phyloP scores from a whole-genome alignment of 2,329 filamentous ascomycete genomes.

The Akanthomyces dipterigenus region DNA sequence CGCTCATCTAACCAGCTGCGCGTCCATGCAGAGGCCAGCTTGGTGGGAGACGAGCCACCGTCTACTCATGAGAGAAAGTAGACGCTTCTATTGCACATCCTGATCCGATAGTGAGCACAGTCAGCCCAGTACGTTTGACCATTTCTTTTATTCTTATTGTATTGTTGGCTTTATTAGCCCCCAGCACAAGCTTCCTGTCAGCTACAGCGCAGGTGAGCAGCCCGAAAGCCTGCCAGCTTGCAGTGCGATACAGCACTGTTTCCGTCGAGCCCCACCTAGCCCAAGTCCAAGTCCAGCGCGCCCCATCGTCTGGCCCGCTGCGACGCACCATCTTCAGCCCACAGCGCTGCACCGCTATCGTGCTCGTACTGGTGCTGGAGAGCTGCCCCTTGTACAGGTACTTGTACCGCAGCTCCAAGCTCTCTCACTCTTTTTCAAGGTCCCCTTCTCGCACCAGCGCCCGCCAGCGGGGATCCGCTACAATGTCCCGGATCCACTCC shows the following conservation, averaged over 20 bases:
- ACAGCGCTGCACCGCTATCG: background rate
- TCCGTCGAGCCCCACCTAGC: background rate
- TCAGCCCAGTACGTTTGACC: background rate
- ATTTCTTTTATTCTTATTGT: background rate
- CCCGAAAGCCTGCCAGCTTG: background rate
- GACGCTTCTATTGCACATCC: background rate
- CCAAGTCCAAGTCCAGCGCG: background rate
- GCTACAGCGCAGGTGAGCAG: background rate
- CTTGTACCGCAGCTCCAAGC: background rate
- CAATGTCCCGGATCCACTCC: constrained; percentile 4
- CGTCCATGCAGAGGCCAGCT: background rate
- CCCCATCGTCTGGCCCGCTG: background rate
- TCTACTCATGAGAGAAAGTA: background rate
- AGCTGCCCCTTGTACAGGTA: background rate
- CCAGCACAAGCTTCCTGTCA: background rate
- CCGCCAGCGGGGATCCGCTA: constrained; percentile 3
- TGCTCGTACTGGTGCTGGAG: no score
- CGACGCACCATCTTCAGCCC: background rate
- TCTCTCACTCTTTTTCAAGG: background rate
- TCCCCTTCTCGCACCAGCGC: background rate
- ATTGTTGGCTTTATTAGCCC: background rate
- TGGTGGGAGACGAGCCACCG: background rate
- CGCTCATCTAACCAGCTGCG: background rate
- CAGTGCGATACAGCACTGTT: background rate
- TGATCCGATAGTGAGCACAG: background rate